Percentiles rank a stretch among this genome's conserved stretches.
Evolutionary conservation across 2,329 filamentous ascomycete genomes (phyloP).

Genomic region (Penicillium sp.): DNA sequence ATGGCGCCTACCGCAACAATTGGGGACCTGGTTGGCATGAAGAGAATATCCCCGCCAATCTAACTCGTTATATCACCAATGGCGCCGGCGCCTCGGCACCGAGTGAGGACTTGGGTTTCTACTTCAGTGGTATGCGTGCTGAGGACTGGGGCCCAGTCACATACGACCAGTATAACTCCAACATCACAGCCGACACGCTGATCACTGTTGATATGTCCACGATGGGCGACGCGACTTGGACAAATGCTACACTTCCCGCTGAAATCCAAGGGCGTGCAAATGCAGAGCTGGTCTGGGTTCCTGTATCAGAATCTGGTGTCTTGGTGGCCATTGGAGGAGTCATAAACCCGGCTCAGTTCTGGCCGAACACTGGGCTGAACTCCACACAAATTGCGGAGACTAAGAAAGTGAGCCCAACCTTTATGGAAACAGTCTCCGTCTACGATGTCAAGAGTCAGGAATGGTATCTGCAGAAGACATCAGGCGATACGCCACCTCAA

Average conservation of each 20-base stretch:
- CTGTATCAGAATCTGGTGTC: slow-evolving; percentile 42
- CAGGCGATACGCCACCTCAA: slow-evolving; percentile 41
- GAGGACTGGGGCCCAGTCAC: slow-evolving; percentile 56
- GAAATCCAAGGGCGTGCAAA: slow-evolving; percentile 61
- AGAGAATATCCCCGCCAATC: slow-evolving; percentile 45
- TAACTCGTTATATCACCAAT: slow-evolving; percentile 66
- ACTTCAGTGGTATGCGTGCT: slow-evolving; percentile 67
- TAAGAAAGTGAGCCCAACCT: slow-evolving; percentile 32
- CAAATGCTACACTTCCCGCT: slow-evolving; percentile 58
- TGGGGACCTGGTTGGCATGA: slow-evolving; percentile 46
- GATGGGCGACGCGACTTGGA: slow-evolving; percentile 59
- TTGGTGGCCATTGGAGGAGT: slow-evolving; percentile 47
- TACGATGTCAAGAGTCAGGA: slow-evolving; percentile 43
- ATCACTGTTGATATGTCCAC: slow-evolving; percentile 64
- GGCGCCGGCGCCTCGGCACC: slow-evolving; percentile 67
- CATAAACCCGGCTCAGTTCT: slow-evolving; percentile 30
- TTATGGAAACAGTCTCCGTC: slow-evolving; percentile 44
- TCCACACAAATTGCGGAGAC: slow-evolving; percentile 10
- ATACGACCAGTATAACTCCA: slow-evolving; percentile 37
- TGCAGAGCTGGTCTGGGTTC: slow-evolving; percentile 67
- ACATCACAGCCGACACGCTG: slow-evolving; percentile 57
- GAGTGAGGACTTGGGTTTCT: slow-evolving; percentile 72
- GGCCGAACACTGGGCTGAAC: slow-evolving; percentile 9
- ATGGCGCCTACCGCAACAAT: slow-evolving; percentile 53
- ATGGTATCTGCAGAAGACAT: slow-evolving; percentile 49